Evolutionary conservation across 176 grass and related monocot species (phyloP).

Genomic region (Puya raimondii): DNA sequence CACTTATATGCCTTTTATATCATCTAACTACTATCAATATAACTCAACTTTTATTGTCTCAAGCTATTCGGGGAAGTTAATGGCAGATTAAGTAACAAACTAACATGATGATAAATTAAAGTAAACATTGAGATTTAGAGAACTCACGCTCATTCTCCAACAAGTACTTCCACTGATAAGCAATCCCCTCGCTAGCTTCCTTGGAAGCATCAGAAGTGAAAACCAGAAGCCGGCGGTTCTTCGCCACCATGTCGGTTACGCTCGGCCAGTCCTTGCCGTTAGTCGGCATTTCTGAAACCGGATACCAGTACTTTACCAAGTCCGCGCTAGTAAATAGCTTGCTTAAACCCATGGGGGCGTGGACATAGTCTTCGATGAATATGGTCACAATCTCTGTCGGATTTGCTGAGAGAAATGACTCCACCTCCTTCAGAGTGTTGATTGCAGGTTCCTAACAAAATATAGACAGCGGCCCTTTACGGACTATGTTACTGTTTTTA

Average conservation of each 20-base stretch:
- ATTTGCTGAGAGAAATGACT: constrained; percentile 75
- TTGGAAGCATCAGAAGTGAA: constrained; percentile 90
- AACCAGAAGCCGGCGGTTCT: constrained; percentile 67
- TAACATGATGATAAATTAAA: not conserved
- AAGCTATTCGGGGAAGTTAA: not conserved
- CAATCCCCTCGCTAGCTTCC: constrained; percentile 81
- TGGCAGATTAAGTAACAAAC: not conserved
- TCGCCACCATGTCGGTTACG: constrained; percentile 74
- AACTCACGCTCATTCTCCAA: constrained; percentile 92
- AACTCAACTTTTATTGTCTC: no score
- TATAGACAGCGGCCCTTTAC: constrained; percentile 27
- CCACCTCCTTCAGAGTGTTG: constrained; percentile 85
- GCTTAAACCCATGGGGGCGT: constrained; percentile 59
- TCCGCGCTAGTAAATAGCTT: constrained; percentile 69
- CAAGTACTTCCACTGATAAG: constrained; percentile 87
- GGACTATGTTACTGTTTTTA: not conserved
- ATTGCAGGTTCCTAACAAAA: constrained; percentile 74
- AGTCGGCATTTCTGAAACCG: constrained; percentile 71
- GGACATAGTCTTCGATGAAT: constrained; percentile 95
- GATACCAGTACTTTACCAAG: constrained; percentile 82
- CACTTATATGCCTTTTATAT: no score
- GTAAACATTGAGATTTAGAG: not conserved
- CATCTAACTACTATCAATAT: no score
- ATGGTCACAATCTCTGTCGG: constrained; percentile 88
- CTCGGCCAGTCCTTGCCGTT: constrained; percentile 81